phyloP scores from a whole-genome alignment of 2,329 filamentous ascomycete species.

The Cladosporium sp. region DNA sequence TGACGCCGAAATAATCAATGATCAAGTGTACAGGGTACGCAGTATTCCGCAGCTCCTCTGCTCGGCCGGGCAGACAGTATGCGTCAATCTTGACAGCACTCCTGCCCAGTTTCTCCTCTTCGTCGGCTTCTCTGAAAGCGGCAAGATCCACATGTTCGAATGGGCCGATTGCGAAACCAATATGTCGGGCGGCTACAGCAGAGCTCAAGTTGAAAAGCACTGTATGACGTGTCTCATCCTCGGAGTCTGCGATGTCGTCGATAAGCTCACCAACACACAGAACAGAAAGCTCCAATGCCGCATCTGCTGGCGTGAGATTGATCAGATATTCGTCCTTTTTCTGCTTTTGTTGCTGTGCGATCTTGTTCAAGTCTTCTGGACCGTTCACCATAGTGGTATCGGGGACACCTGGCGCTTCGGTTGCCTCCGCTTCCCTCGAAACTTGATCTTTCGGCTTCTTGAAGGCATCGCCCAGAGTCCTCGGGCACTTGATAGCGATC shows the following conservation, averaged over 20 bases:
- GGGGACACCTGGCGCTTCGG: conserved; percentile 16
- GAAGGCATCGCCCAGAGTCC: conserved; percentile 75
- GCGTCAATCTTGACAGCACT: conserved; percentile 86
- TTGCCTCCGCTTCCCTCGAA: conserved; percentile 12
- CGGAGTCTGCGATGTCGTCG: conserved; percentile 72
- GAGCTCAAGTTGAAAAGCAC: conserved; percentile 76
- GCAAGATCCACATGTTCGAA: conserved; percentile 85
- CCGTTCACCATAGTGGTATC: conserved; percentile 39
- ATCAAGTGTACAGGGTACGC: conserved; percentile 80
- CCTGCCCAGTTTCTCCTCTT: conserved; percentile 83
- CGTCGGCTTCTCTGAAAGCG: conserved; percentile 82
- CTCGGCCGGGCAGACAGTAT: conserved; percentile 81
- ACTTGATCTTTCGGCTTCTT: conserved; percentile 31
- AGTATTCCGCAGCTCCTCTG: conserved; percentile 79
- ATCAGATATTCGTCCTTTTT: conserved; percentile 36
- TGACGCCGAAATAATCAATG: conserved; percentile 85
- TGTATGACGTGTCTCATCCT: conserved; percentile 77
- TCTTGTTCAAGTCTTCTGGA: conserved; percentile 17
- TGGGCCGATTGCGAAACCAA: conserved; percentile 89
- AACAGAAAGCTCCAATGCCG: conserved; percentile 80
- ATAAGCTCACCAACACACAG: conserved; percentile 86
- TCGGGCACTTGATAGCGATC: conserved; percentile 78
- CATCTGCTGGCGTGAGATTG: conserved; percentile 68
- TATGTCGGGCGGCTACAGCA: conserved; percentile 77
- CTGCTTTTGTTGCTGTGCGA: conserved; percentile 9